Conservation (phyloP, 73 alveolate species). For the Paramecium sexaurelia region DNA sequence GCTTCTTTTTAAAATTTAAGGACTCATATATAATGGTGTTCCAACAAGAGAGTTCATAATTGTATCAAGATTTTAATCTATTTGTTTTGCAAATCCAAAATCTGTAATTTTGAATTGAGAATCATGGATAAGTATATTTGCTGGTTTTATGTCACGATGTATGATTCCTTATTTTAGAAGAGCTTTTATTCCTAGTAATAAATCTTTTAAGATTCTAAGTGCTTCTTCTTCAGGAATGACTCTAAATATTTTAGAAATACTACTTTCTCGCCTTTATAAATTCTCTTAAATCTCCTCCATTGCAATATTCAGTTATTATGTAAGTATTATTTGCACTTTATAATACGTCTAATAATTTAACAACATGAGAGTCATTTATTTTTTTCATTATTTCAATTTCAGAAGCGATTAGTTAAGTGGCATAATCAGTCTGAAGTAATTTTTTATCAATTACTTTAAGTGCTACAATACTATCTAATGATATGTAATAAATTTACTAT, state of each 20-base stretch:
- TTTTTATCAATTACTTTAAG: background rate
- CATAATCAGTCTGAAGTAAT: conserved; percentile 21
- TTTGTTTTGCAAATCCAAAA: conserved; percentile 64
- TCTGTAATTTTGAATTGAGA: conserved; percentile 42
- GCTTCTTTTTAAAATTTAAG: conserved; percentile 58
- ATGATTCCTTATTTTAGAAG: conserved; percentile 31
- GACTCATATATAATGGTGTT: conserved; percentile 70
- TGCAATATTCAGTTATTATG: conserved; percentile 57
- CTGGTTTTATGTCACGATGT: conserved; percentile 62
- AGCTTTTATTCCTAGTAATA: conserved; percentile 29
- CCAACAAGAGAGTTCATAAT: conserved; percentile 67
- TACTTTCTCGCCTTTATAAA: background rate
- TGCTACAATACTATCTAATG: background rate
- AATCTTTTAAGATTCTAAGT: conserved; percentile 1
- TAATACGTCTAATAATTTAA: conserved; percentile 10
- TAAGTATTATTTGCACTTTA: conserved; percentile 46
- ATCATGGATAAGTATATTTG: conserved; percentile 49
- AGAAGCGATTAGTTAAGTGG: background rate
- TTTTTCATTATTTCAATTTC: conserved; percentile 42
- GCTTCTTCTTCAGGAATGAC: conserved; percentile 49
- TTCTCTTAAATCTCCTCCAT: conserved; percentile 60
- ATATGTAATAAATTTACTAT: background rate
- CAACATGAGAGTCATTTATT: background rate
- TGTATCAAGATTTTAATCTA: conserved; percentile 38
- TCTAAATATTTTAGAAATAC: background rate